Evolutionary conservation across 306 rosid species (phyloP), one percentile per base, ranked within the genome.

Genomic region (Gleditsia sinensis): DNA sequence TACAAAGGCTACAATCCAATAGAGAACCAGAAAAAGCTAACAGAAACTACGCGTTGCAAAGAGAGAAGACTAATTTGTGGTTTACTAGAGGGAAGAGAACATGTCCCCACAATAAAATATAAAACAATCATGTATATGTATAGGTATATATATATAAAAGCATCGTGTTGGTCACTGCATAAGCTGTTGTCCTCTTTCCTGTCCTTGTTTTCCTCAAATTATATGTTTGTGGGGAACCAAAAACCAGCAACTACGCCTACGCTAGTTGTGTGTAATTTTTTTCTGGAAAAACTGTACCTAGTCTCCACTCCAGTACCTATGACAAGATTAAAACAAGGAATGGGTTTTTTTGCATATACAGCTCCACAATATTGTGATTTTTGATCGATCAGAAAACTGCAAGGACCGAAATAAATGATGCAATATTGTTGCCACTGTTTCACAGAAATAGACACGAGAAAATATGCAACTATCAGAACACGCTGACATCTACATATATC

Each of bases 261-360:
- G 10, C 55, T 42, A 63, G 67, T 49, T 74, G 67, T 45, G 25
- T 71, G 72, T 55, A 67, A 39, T 14, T 40, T 42, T 58, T 21
- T 65, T 33, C 67, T 75, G 72, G 74, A 42, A 45, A 48, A 51
- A 69, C 80, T 73, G 78, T 80, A 84, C 83, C 80, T 67, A 2
- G 25, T 67, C 68, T 65, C 76, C 42, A 61, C 68, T 65, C 76
- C 42, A 61, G 76, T 46, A 75, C 42, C 64, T 46, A 57, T 71
- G 6, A 28, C 51, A 77, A 73, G 50, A 62, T 73, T 54, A 77
- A 42, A 42, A 77, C 39, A 37, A 46, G 69, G 54, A 78, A 34
- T 53, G 36, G 55, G 23, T 36, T 28, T 67, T 54, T 67, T 67
- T 43, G 69, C 74, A 65, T 48, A 42, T 66, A 49, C 19, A 71